Evolutionary conservation across 2,329 filamentous ascomycete genomes (phyloP), one percentile per base, ranked within the genome.

Genomic region (Sporothrix euskadiensis): DNA sequence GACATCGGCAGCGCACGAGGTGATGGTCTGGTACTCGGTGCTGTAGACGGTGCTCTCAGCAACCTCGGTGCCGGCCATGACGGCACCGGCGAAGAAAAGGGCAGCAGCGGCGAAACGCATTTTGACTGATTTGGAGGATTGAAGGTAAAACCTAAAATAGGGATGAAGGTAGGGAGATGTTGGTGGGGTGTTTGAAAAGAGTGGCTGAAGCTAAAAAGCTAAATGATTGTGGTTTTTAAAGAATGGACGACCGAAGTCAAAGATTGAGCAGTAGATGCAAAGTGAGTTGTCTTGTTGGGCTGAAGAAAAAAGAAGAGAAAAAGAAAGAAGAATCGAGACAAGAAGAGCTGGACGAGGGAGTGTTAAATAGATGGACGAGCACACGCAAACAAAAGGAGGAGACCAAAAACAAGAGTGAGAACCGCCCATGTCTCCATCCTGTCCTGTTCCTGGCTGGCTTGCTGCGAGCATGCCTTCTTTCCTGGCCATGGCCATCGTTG

Each of bases 101-200:
- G 84, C 83, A 79, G 85, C 83, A 80, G 84, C 78, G 78, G 86
- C 79, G 87, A 89, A 89, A 88, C 87, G 87, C 88, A 90, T 90
- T 79, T 89, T 90, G 88, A 84, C 78, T 76, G 81, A 76, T 79
- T 75, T 71, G 54, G 35, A 47, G 47, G 75, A 75, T 73, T n/a
- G 16, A 35, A 22, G 12, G 71, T n/a, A 39, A 47, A 69, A 61
- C 26, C 30, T 32, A 76, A 76, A 57, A 47, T 26, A 39, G 47
- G 47, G 44, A 22, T 59, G 74, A 76, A 76, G 68, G 70, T 72
- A 74, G 26, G 63, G 70, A 44, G 72, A 72, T 54, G 74, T 74
- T 74, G 70, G 57, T 56, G 52, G 73, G 70, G 65, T 74, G 71
- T 75, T 73, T 72, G 78, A 78, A 78, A 80, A 75, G 79, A 77